Evolutionary conservation across 2,329 filamentous ascomycete species (phyloP).

Genomic region (Microdochium bolleyi): DNA sequence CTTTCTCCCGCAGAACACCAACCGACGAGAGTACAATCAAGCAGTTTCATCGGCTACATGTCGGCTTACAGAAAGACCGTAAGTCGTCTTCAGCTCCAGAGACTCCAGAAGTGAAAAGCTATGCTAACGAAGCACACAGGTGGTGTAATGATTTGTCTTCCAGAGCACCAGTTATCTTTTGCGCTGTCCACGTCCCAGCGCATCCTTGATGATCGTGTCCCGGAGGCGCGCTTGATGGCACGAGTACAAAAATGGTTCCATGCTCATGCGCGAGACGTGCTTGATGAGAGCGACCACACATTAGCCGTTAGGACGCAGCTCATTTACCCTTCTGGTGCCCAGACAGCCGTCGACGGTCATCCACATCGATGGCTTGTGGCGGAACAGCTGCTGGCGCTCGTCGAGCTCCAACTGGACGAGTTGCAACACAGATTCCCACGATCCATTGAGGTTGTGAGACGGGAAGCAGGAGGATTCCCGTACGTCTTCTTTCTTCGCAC

Average conservation of each 20-base stretch:
- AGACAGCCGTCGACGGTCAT: conserved; percentile 40
- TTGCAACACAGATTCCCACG: conserved; percentile 28
- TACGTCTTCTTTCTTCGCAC: conserved; percentile 45
- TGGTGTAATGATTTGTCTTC: conserved; percentile 51
- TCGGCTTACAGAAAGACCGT: not conserved
- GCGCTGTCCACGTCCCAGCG: conserved; percentile 52
- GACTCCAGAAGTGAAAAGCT: not conserved
- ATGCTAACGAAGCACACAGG: conserved; percentile 23
- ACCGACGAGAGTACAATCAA: conserved; percentile 19
- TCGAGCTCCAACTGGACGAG: conserved; percentile 27
- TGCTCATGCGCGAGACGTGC: conserved; percentile 42
- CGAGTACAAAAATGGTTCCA: conserved; percentile 41
- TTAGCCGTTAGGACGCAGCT: conserved; percentile 44
- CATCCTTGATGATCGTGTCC: conserved; percentile 35
- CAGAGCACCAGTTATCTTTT: conserved; percentile 57
- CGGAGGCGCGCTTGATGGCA: conserved; percentile 39
- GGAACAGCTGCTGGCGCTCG: conserved; percentile 29
- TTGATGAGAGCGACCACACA: conserved; percentile 56
- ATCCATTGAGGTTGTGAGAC: conserved; percentile 37
- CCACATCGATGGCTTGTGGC: conserved; percentile 40
- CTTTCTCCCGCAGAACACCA: conserved; percentile 45
- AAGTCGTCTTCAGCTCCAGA: not conserved
- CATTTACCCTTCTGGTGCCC: conserved; percentile 45
- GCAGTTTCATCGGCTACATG: conserved; percentile 29
- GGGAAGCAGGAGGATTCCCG: conserved; percentile 36